Evolutionary conservation across 345 rosid species (phyloP), one percentile per base, ranked within the genome.

Genomic region (Brassica nigra): DNA sequence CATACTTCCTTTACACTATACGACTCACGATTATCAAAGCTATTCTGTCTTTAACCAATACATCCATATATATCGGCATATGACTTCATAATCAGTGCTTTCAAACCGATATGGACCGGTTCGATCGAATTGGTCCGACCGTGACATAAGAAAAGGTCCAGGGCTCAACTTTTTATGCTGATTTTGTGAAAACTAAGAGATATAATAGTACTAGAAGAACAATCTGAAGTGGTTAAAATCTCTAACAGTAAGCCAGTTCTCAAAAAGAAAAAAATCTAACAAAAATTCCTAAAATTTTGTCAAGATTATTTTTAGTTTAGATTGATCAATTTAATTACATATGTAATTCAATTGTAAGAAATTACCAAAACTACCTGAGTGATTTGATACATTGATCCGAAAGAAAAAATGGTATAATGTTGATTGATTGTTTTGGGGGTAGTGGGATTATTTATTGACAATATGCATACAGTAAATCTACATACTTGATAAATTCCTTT

Each of bases 1-100:
- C 57, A 64, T 42, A 75, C 76, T 77, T 77, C 66, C 31, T 37
- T 23, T 18, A n/a, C 64, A 70, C 70, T 77, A n/a, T 59, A 42
- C 39, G 59, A 8, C 36, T 62, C 76, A 52, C 63, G 49, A 62
- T 77, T 49, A 68, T 62, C 75, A 47, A 62, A 61, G 28, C 42
- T 14, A 52, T 61, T 11, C 55, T 14, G 37, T 65, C 11, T 75
- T 34, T 54, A 15, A 54, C 57, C 57, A 52, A 52, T 52, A 52
- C 20, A 52, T 47, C 55, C 55, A 47, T 14, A 47, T 47, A 47
- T 47, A 47, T 47, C 55, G 55, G 55, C 16, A 47, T 12, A 47
- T 47, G 55, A 14, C 55, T 47, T 52, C 23, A 16, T 52, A 6
- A 49, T 52, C 23, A 52, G 58, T 52, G 58, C 23, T 15, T 52